Evolutionary conservation across 768 basidiomycete species (phyloP), one percentile per base, ranked within the genome.

Genomic region (Trametopsis cervina): DNA sequence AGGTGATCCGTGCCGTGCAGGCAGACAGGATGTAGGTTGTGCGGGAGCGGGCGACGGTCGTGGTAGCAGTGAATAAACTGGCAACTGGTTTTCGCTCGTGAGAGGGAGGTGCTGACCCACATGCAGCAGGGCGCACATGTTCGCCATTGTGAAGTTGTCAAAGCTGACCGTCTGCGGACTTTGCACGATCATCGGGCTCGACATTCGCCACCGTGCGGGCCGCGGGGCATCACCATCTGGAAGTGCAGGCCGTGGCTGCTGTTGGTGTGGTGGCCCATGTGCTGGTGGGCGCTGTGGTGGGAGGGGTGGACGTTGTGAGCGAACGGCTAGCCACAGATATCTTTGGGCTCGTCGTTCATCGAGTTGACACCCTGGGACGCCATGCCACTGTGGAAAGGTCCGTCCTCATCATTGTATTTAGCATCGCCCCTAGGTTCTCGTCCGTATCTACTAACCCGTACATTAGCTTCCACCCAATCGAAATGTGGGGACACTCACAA

Each of bases 401-500:
- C 60, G 7, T 70, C 71, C 41, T 75, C 71, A 27, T 71, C 72
- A 6, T 60, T 72, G 29, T 73, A 69, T 40, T 68, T 72, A 20
- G 67, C 70, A 17, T 73, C 78, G 1, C 74, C 42, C 69, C 71
- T 0, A 80, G 77, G 50, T 82, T 82, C 60, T 83, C 81, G 20
- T 76, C 80, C 4, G 76, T 77, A 55, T 81, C 80, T 81, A 46
- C 6, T 12, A n/a, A 10, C 23, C 29, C 12, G 20, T 48, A 24
- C 36, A 26, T 36, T 35, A 27, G 38, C 44, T 27, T 24, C 5
- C 22, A 6, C 18, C 21, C 43, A n/a, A 12, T n/a, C n/a, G n/a
- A n/a, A n/a, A n/a, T 27, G 42, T 17, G 18, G 37, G n/a, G 22
- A 38, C 33, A 23, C 76, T 54, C 55, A 82, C 80, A 82, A 56